A percentile compares a stretch with the other conserved stretches of the same genome.
Conservation (phyloP, 441 rosid genomes). For the Aquilaria agallochum region DNA sequence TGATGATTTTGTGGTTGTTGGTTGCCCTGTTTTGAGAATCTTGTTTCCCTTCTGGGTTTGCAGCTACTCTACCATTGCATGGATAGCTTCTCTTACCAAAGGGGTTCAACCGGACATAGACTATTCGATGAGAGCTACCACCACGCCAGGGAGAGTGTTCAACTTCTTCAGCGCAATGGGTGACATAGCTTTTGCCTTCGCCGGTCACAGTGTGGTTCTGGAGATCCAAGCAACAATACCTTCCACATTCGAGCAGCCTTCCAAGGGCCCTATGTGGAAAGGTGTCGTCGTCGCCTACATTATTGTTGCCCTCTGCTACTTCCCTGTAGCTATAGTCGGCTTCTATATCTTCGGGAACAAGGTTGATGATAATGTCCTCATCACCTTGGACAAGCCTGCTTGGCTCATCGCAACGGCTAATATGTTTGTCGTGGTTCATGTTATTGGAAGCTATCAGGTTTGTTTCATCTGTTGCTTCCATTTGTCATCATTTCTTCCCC, state of each 20-base stretch:
- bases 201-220: conserved; percentile 77
- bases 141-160: conserved; percentile 31
- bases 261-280: conserved; percentile 78
- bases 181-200: conserved; percentile 77
- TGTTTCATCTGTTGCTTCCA: neutral
- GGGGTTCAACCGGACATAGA: conserved; percentile 50
- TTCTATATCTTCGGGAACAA: conserved; percentile 50
- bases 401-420: conserved; percentile 77
- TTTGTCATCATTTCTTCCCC: neutral
- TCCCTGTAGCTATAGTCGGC: conserved; percentile 68
- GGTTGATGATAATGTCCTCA: conserved; percentile 68
- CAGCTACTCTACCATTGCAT: conserved; percentile 76
- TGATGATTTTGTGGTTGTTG: too few relatives aligned
- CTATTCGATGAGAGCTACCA: conserved; percentile 44
- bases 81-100: conserved; percentile 42
- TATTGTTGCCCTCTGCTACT: conserved; percentile 71
- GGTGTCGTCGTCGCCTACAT: conserved; percentile 69
- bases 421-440: conserved; percentile 71
- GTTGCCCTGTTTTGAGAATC: neutral
- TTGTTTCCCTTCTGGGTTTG: neutral
- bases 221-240: conserved; percentile 94
- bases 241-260: conserved; percentile 76
- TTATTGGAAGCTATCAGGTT: conserved; percentile 90
- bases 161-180: conserved; percentile 67
- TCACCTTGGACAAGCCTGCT: conserved; percentile 51